Evolutionary conservation across 208 protist genomes (phyloP), one percentile per base, ranked within the genome.

Genomic region (Crithidia expoeki): DNA sequence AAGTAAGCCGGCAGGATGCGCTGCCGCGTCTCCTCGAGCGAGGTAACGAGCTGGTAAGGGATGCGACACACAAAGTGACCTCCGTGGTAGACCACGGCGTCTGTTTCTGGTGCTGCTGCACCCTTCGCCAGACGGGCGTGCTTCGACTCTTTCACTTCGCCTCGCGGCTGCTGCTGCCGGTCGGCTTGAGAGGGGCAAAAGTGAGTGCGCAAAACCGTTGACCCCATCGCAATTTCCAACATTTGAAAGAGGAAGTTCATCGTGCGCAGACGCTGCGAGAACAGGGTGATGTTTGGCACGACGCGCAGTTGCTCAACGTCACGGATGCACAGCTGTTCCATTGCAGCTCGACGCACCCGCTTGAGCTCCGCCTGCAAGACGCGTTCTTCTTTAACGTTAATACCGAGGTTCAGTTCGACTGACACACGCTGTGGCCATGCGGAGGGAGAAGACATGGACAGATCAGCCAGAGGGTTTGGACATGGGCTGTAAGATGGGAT

Each of bases 211-310:
- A 96, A 79, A 53, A 83, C 59, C 5, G 83, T 59, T 21, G 88
- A 93, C 23, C 56, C 28, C 40, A 75, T 36, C 10, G 68, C 88
- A 19, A 58, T 61, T 12, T 78, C 34, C 28, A 96, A 81, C 33
- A 94, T 71, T 32, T 74, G 64, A 6, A 79, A 73, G n/a, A 96
- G 68, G 60, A 94, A 93, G 53, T 86, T 51, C 80, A 94, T 68
- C 14, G 83, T 81, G 53, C 90, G 90, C 32, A 96, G 65, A 25
- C 92, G 84, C 62, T 90, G 88, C 14, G 89, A 90, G 66, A 96
- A 96, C 5, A 83, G 89, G 1, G 92, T 93, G 28, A 82, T 32
- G 76, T 94, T 94, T 2, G 92, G 92, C 49, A 86, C 79, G 25
- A 86, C 72, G 19, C 84, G 84, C 17, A 96, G 86, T 77, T 83